Evolutionary conservation across 1,139 yeast species (phyloP).

Genomic region (Yamadazyma triangularis): DNA sequence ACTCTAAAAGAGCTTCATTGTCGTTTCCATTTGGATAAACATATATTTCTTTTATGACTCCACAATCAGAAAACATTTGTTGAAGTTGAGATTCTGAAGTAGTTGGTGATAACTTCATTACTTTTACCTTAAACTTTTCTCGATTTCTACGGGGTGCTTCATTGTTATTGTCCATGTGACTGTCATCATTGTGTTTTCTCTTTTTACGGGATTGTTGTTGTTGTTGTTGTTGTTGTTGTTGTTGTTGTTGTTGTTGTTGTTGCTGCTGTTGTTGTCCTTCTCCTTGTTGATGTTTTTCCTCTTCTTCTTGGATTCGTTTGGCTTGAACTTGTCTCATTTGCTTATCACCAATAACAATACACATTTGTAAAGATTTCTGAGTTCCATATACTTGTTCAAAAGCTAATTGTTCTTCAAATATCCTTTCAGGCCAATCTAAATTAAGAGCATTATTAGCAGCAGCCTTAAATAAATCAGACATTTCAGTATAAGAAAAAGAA

Average conservation of each 20-base stretch:
- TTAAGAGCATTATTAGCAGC: conserved; percentile 25
- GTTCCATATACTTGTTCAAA: conserved; percentile 37
- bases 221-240: neutral
- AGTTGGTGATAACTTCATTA: conserved; percentile 31
- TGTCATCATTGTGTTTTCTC: neutral
- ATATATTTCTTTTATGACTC: conserved; percentile 34
- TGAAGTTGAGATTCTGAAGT: conserved; percentile 29
- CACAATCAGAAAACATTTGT: conserved; percentile 58
- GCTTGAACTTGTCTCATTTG: conserved; percentile 1
- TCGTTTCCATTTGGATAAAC: conserved; percentile 17
- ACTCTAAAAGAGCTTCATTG: conserved; percentile 50
- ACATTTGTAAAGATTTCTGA: conserved; percentile 15
- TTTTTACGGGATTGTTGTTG: neutral
- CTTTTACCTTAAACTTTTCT: conserved; percentile 51
- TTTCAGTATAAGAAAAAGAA: conserved; percentile 14
- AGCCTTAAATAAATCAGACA: conserved; percentile 22
- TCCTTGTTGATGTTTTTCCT: neutral
- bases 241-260: neutral
- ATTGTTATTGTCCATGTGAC: neutral
- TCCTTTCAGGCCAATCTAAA: conserved; percentile 50
- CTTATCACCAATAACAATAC: conserved; percentile 18
- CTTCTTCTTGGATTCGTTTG: conserved; percentile 1
- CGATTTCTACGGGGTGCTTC: conserved; percentile 39
- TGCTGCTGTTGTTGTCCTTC: neutral
- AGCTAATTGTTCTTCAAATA: conserved; percentile 43